Evolutionary conservation across 306 rosid species (phyloP).

Genomic region (Pyrus betulifolia): DNA sequence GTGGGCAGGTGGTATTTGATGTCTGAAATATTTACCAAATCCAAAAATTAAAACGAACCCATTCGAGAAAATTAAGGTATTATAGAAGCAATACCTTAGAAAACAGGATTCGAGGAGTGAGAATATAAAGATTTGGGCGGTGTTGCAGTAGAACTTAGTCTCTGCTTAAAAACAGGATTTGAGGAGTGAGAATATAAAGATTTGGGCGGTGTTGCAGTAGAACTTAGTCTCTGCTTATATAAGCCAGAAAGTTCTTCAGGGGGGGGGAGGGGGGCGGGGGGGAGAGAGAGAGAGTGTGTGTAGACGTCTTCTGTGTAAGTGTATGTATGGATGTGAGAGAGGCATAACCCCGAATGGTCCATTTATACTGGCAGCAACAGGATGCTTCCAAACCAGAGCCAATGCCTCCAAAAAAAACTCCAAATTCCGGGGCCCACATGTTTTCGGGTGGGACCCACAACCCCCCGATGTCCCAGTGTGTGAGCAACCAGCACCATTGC

Average conservation of each 20-base stretch:
- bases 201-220: background rate
- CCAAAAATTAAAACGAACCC: background rate
- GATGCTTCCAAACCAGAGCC: slow-evolving; percentile 24
- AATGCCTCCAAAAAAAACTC: slow-evolving; percentile 8
- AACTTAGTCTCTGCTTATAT: background rate
- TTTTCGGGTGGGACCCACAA: background rate
- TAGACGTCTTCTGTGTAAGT: background rate
- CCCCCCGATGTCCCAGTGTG: slow-evolving; percentile 24
- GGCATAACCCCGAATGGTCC: slow-evolving; percentile 20
- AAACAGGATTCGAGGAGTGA: background rate
- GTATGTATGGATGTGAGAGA: slow-evolving; percentile 31
- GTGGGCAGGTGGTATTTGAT: background rate
- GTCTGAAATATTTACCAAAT: background rate
- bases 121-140: background rate
- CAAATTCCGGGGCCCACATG: slow-evolving; percentile 26
- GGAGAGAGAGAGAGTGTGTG: background rate
- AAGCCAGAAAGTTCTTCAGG: background rate
- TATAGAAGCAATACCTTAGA: slow-evolving; percentile 2
- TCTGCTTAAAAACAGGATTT: background rate
- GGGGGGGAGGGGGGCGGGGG: background rate
- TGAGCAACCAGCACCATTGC: slow-evolving; percentile 32
- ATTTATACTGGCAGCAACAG: slow-evolving; percentile 47
- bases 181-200: background rate
- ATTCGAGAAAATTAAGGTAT: background rate
- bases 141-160: background rate